Percentiles rank a stretch among this genome's conserved stretches.
Evolutionary conservation across 345 rosid species (phyloP).

Genomic region (Salix koriyanagi): DNA sequence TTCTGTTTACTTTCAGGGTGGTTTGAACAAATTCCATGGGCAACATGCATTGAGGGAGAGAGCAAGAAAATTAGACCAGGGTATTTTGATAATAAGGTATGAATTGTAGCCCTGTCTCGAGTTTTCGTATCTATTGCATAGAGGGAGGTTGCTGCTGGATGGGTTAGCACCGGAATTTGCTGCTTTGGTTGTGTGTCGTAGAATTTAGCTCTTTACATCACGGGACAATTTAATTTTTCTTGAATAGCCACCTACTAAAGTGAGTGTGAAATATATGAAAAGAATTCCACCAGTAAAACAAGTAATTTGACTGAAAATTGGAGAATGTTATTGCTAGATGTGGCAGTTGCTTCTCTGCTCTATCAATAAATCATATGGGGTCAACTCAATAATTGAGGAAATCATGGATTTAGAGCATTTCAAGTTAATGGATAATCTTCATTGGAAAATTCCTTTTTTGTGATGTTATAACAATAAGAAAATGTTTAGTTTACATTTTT

Average conservation of each 20-base stretch:
- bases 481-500: neutral
- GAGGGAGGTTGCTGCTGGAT: neutral
- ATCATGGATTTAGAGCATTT: neutral
- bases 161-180: neutral
- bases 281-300: neutral
- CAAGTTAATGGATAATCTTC: neutral
- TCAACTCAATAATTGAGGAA: neutral
- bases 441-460: neutral
- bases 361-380: neutral
- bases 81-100: conserved; percentile 87
- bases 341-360: neutral
- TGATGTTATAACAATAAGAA: neutral
- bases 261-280: neutral
- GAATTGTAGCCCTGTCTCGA: neutral
- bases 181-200: too few species aligned
- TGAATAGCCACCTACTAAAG: too few species aligned
- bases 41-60: conserved; percentile 95
- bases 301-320: neutral
- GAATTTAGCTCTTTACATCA: too few species aligned
- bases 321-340: neutral
- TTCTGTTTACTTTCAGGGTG: conserved; percentile 45
- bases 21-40: conserved; percentile 93
- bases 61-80: conserved; percentile 85
- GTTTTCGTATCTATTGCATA: neutral
- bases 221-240: too few species aligned